These are phyloP conservation scores for Inga leiocalycina DNA, from an alignment of 306 rosid genomes.

Conservation along the genomic window DNA sequence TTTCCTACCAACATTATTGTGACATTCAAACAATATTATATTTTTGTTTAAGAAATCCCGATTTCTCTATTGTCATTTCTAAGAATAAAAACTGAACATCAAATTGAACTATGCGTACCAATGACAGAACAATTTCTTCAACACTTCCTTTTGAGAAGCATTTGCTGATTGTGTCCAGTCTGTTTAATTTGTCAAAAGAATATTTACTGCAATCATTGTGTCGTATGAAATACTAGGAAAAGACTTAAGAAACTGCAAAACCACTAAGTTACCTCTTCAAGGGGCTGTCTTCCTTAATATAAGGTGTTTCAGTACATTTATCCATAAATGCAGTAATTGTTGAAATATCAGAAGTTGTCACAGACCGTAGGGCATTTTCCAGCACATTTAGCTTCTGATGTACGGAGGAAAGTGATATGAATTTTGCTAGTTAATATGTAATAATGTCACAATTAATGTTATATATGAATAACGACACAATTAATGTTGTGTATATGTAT, in stretches of 20 bases:
- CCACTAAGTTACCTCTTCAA: neutral
- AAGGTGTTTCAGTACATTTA: neutral
- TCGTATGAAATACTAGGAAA: neutral
- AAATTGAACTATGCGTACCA: conserved; percentile 24
- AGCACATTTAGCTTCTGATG: neutral
- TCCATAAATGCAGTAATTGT: neutral
- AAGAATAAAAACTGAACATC: neutral
- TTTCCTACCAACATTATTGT: conserved; percentile 24
- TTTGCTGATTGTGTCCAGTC: neutral
- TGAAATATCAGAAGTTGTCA: neutral
- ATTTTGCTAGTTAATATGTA: neutral
- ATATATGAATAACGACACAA: too few species aligned
- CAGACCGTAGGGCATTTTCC: neutral
- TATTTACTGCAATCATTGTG: neutral
- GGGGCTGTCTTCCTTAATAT: neutral
- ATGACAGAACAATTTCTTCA: neutral
- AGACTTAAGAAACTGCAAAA: neutral
- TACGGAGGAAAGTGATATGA: neutral
- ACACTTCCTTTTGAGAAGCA: neutral
- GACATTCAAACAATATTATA: neutral
- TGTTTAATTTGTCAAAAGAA: neutral
- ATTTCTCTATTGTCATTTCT: neutral
- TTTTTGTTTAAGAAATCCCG: neutral
- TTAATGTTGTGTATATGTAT: neutral
- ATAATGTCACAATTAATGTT: too few species aligned